These are phyloP conservation scores for Beauveria rudraprayagi DNA, from an alignment of 2,329 filamentous ascomycete genomes.

Conservation along the genomic window DNA sequence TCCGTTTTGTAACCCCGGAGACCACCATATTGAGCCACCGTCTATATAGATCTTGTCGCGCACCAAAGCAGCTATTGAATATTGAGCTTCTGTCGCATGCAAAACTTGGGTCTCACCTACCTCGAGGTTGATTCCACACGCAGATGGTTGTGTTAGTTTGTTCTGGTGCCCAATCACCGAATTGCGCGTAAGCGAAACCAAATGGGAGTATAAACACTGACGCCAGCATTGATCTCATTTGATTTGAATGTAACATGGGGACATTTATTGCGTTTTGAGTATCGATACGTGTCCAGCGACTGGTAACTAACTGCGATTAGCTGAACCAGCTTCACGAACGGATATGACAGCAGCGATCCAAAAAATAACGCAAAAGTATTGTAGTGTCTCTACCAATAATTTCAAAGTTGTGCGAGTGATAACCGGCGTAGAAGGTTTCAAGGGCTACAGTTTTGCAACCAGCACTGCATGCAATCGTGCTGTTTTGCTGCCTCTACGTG, in stretches of 20 bases:
- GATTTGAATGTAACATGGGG: background rate
- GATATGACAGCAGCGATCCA: background rate
- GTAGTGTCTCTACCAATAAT: background rate
- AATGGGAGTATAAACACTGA: background rate
- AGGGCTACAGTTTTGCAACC: background rate
- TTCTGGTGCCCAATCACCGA: conserved; percentile 37
- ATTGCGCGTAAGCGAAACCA: conserved; percentile 28
- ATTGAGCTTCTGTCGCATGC: background rate
- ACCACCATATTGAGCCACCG: conserved; percentile 51
- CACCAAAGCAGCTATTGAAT: conserved; percentile 42
- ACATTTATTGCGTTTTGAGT: background rate
- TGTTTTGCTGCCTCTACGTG: background rate
- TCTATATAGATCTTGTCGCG: conserved; percentile 59
- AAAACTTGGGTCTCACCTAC: conserved; percentile 19
- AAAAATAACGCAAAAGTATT: background rate
- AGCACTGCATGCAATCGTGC: background rate
- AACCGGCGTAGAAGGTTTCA: background rate
- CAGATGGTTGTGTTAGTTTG: conserved; percentile 55
- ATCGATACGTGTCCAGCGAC: background rate
- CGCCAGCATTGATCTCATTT: background rate
- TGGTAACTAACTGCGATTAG: background rate
- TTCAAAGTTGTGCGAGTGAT: background rate
- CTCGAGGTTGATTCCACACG: conserved; percentile 42
- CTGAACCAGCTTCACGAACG: background rate
- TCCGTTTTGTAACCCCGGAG: conserved; percentile 40